Evolutionary conservation across 768 basidiomycete genomes (phyloP).

Genomic region (Mycena kentingensis): DNA sequence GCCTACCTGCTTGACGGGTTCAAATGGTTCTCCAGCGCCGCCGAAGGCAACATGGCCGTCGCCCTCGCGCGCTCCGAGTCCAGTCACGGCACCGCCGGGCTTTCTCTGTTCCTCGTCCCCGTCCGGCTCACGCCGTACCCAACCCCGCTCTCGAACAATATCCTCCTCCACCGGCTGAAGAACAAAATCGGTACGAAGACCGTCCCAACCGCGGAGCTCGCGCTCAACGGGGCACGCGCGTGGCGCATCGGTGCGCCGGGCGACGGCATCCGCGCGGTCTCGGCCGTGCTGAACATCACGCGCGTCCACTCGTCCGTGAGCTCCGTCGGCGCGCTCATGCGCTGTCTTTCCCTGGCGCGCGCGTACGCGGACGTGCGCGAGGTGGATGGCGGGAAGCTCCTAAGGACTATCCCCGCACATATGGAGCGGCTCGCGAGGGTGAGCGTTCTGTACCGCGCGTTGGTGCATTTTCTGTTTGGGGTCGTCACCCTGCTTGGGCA

Average conservation of each 20-base stretch:
- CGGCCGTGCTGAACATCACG: conserved; percentile 77
- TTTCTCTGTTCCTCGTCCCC: conserved; percentile 77
- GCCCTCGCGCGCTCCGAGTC: conserved; percentile 75
- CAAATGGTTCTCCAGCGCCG: conserved; percentile 87
- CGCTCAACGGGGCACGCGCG: conserved; percentile 57
- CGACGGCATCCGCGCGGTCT: conserved; percentile 65
- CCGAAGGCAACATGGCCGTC: conserved; percentile 71
- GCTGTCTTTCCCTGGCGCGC: conserved; percentile 64
- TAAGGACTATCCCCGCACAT: conserved; percentile 61
- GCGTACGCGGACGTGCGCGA: conserved; percentile 62
- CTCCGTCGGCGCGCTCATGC: conserved; percentile 58
- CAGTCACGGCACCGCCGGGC: conserved; percentile 56
- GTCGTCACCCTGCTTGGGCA: conserved; percentile 60
- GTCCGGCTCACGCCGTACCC: conserved; percentile 54
- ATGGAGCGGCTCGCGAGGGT: conserved; percentile 64
- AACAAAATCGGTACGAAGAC: conserved; percentile 76
- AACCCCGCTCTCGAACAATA: conserved; percentile 53
- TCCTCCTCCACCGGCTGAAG: conserved; percentile 73
- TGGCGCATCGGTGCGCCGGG: conserved; percentile 63
- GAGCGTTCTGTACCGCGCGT: conserved; percentile 63
- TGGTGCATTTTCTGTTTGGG: conserved; percentile 65
- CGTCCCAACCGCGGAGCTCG: conserved; percentile 76
- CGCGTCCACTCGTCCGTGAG: conserved; percentile 65
- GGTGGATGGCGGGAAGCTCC: conserved; percentile 51
- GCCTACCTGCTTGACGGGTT: conserved; percentile 65